Conservation (phyloP, 306 rosid species). For the Cucurbita argyrosperma region DNA sequence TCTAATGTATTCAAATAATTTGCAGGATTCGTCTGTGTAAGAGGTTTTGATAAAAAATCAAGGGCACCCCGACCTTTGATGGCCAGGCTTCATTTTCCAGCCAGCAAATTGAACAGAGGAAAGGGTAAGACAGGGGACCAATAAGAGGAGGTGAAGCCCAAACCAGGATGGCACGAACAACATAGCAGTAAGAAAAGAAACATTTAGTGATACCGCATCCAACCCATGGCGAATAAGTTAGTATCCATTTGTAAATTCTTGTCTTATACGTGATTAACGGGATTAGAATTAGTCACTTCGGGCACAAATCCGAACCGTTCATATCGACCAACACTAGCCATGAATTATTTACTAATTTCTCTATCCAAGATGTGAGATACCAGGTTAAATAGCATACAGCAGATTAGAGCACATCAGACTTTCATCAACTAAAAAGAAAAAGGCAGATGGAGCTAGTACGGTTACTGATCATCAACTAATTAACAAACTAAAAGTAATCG, state of each 20-base stretch:
- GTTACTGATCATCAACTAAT: neutral
- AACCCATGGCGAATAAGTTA: neutral
- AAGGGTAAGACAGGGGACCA: conserved; percentile 2
- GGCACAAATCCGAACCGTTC: neutral
- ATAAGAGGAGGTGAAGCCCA: neutral
- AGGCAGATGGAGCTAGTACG: neutral
- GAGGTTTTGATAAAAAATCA: conserved; percentile 14
- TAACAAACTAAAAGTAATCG: neutral
- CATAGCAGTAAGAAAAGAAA: conserved; percentile 4
- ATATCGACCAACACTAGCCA: neutral
- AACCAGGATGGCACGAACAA: neutral
- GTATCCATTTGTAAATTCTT: conserved; percentile 2
- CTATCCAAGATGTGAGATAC: neutral
- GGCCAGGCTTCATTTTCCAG: conserved; percentile 19
- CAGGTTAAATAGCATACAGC: neutral
- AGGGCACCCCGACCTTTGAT: conserved; percentile 16
- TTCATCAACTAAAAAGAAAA: neutral
- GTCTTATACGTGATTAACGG: neutral
- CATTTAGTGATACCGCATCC: conserved; percentile 5
- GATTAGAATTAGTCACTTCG: conserved; percentile 5
- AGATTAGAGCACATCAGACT: neutral
- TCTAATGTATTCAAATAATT: neutral
- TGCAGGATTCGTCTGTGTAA: conserved; percentile 12
- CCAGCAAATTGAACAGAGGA: conserved; percentile 12
- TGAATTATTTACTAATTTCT: neutral